These are phyloP conservation scores for Candida glucosophila DNA, from an alignment of 1,139 yeast genomes.

Conservation along the genomic window DNA sequence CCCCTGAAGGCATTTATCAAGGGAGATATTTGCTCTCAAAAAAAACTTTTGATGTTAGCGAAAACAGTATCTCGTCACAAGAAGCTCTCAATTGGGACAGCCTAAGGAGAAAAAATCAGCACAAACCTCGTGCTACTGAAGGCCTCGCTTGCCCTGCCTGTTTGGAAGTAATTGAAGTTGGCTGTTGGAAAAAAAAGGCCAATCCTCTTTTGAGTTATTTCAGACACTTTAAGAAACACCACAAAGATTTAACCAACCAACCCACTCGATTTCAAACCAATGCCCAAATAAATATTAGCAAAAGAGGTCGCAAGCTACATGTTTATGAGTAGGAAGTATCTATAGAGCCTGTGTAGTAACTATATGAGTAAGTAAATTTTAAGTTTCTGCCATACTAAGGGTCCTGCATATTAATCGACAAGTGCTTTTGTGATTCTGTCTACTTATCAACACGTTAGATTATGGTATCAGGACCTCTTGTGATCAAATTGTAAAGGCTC, in stretches of 20 bases:
- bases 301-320: constrained; percentile 4
- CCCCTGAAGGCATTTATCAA: constrained; percentile 12
- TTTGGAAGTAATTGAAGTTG: constrained; percentile 7
- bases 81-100: constrained; percentile 2
- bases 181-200: constrained; percentile 9
- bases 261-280: constrained; percentile 3
- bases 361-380: too few relatives aligned
- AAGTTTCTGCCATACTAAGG: too few relatives aligned
- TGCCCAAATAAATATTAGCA: constrained; percentile 2
- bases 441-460: too few relatives aligned
- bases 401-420: too few relatives aligned
- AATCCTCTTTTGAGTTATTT: constrained; percentile 9
- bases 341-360: constrained; percentile 1
- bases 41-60: too few relatives aligned
- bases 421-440: too few relatives aligned
- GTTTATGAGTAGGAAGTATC: constrained; percentile 2
- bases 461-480: too few relatives aligned
- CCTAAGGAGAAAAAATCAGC: constrained; percentile 2
- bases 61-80: too few relatives aligned
- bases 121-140: constrained; percentile 6
- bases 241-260: constrained; percentile 3
- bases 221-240: constrained; percentile 9
- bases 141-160: constrained; percentile 10
- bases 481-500: too few relatives aligned
- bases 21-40: constrained; percentile 7